These are phyloP conservation scores for Coccinonectria pachysandricola DNA, from an alignment of 2,329 filamentous ascomycete genomes.

Conservation along the genomic window DNA sequence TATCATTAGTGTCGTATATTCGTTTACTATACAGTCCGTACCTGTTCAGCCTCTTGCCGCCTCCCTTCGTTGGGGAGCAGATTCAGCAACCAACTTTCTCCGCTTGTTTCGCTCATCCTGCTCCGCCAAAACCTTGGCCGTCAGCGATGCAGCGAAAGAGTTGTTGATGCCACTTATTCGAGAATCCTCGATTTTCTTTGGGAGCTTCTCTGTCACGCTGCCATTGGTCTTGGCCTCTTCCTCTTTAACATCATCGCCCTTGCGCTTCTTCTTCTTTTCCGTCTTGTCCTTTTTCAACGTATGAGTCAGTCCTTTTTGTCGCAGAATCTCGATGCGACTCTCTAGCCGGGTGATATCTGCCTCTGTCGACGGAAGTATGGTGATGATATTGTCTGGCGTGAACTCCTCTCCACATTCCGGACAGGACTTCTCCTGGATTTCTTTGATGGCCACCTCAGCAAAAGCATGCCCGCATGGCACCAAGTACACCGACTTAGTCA, in stretches of 20 bases:
- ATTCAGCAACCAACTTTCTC: constrained; percentile 47
- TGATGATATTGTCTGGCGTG: constrained; percentile 64
- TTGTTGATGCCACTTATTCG: constrained; percentile 69
- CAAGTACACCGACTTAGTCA: constrained; percentile 73
- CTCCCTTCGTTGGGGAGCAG: constrained; percentile 6
- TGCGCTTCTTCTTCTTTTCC: constrained; percentile 62
- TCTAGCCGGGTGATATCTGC: constrained; percentile 60
- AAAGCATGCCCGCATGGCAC: constrained; percentile 96
- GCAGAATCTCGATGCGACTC: constrained; percentile 57
- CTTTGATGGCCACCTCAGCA: constrained; percentile 72
- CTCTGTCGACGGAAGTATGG: constrained; percentile 63
- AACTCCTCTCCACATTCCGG: constrained; percentile 70
- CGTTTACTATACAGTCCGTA: constrained; percentile 1
- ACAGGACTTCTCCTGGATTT: constrained; percentile 55
- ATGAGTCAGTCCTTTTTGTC: constrained; percentile 66
- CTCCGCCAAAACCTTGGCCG: constrained; percentile 76
- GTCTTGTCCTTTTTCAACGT: constrained; percentile 73
- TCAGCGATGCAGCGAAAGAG: constrained; percentile 71
- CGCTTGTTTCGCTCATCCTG: constrained; percentile 75
- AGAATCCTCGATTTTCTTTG: constrained; percentile 23
- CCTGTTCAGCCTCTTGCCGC: constrained; percentile 9
- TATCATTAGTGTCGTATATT: constrained; percentile 15
- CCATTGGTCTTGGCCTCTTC: constrained; percentile 39
- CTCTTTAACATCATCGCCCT: constrained; percentile 26
- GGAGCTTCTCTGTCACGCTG: constrained; percentile 12